Evolutionary conservation across 2,329 filamentous ascomycete genomes (phyloP).

Genomic region (Scytalidium lignicola): DNA sequence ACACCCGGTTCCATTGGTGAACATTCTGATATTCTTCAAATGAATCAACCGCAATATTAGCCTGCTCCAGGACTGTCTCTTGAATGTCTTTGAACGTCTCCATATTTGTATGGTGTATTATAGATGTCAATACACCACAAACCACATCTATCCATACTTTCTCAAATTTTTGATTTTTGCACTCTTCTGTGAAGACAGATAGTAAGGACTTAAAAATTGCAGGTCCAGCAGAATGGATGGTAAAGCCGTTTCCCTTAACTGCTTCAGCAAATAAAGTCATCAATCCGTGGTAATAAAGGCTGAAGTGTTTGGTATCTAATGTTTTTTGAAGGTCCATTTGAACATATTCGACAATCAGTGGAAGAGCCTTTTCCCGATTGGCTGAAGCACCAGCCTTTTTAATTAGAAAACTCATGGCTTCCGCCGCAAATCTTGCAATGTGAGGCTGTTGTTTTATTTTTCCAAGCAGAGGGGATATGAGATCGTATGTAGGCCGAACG

Average conservation of each 20-base stretch:
- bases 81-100: slow-evolving; percentile 69
- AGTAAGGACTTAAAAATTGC: slow-evolving; percentile 49
- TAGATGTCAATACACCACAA: slow-evolving; percentile 70
- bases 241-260: slow-evolving; percentile 56
- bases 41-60: slow-evolving; percentile 31
- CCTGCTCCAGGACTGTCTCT: slow-evolving; percentile 52
- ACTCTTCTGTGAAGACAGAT: slow-evolving; percentile 37
- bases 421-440: slow-evolving; percentile 86
- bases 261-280: slow-evolving; percentile 92
- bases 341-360: slow-evolving; percentile 65
- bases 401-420: slow-evolving; percentile 89
- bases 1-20: slow-evolving; percentile 35
- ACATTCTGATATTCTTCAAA: slow-evolving; percentile 30
- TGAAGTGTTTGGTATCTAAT: slow-evolving; percentile 50
- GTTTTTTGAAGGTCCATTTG: slow-evolving; percentile 59
- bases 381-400: slow-evolving; percentile 80
- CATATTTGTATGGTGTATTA: slow-evolving; percentile 74
- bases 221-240: slow-evolving; percentile 54
- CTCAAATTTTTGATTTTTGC: slow-evolving; percentile 37
- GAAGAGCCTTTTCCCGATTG: slow-evolving; percentile 68
- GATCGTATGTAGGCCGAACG: slow-evolving; percentile 74
- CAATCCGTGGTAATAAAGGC: slow-evolving; percentile 76
- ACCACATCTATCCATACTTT: slow-evolving; percentile 59
- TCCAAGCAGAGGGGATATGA: slow-evolving; percentile 80
- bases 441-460: slow-evolving; percentile 77